Base-by-base conservation (phyloP, 805 yeast species). In the Debaryomyces hansenii region DNA sequence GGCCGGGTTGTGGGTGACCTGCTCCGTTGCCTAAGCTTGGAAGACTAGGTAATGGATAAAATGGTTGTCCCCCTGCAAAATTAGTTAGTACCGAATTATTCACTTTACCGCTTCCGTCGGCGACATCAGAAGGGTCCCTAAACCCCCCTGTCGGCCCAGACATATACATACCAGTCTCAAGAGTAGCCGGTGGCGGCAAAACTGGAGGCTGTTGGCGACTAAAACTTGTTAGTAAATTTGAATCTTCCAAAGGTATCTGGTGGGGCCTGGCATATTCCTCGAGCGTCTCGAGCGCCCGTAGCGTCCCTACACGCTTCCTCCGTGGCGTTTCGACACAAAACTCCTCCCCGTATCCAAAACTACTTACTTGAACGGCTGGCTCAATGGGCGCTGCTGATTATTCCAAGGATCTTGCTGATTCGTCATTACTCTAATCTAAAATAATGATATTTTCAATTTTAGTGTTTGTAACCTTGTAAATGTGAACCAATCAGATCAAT, bases 171-270 rank as follows among this genome's bases (percentile, higher is more conserved):
- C 80, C 77, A 45, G 77, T 67, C 55, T 78, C 82, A 50, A 78
- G 66, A 35, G 75, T 65, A 14, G 80, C 79, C 14, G 85, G 84
- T 10, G 85, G 84, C 5, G 84, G 85, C 50, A 80, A 68, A 14
- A 80, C 83, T 9, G 84, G 84, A 5, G 83, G 81, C 41, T 69
- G 79, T 60, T 77, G 84, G 57, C 80, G 83, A 54, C 83, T 79
- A 50, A n/a, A 41, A 43, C 11, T 33, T 20, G 67, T 60, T 62
- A 64, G 70, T 64, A 63, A 12, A 8, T 20, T 6, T 24, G 27
- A 24, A 38, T 21, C 28, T n/a, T 11, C 24, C 37, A 15, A 11
- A 18, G 8, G 14, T 14, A 5, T 14, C 16, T 14, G 10, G 11
- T 31, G 27, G 10, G 11, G 34, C 14, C 14, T 7, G 34, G 16